Base-by-base conservation (phyloP, 345 rosid species). In the Eucalyptus caleyi region DNA sequence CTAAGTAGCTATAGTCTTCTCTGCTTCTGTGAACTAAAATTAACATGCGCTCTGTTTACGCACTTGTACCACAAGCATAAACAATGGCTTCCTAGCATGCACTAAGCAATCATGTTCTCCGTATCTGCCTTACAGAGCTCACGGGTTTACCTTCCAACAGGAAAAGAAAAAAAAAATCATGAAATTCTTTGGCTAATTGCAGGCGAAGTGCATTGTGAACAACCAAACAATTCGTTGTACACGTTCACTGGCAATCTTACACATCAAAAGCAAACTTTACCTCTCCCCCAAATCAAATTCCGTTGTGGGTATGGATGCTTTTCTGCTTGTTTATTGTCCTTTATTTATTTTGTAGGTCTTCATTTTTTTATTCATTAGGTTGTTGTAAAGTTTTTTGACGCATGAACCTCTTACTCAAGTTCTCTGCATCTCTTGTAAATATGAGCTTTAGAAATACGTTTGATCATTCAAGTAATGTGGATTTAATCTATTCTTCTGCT, bases 181-280 rank as follows among this genome's bases (percentile, higher is more conserved):
- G 7, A 60, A 60, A 26, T 0, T 24, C 5, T 24, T 2, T 24
- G 62, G 62, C 62, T 81, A 88, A 87, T 90, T 94, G 92, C 94
- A 98, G 99, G 99, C 92, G 97, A 96, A 95, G 94, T 98, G 92
- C 99, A 97, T 92, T 98, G 99, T 91, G 99, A 98, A 94, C 97
- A 97, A 89, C 99, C 99, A 6, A 98, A 98, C 90, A 97, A 97
- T 92, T 97, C 98, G 37, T 92, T 98, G 92, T 97, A 97, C 94
- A 97, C 98, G 85, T 98, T 96, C 94, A 95, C 97, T 24, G 99
- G 99, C 89, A 98, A 98, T 94, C 99, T 98, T 91, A 88, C 96
- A 30, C 90, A 96, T 88, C 95, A 96, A 91, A 95, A 97, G 89
- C 99, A 97, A 93, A 96, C 97, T 9, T 89, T 97, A 88, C 96